Base-by-base conservation (phyloP, 495 filamentous ascomycete species). In the Penicillium ucsense region DNA sequence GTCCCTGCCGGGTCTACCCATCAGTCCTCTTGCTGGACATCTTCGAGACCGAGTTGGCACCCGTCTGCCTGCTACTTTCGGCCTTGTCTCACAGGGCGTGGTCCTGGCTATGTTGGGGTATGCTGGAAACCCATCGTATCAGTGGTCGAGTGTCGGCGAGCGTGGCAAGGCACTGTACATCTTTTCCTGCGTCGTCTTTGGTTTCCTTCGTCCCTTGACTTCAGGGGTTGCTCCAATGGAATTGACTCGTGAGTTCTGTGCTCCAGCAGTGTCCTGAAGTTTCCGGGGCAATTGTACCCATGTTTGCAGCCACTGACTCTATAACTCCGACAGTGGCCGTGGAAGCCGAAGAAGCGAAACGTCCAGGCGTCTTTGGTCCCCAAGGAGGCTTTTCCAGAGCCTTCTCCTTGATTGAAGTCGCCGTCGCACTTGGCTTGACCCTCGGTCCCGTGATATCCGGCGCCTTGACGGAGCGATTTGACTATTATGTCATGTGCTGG, bases 301-400 rank as follows among this genome's bases (percentile, higher is more conserved):
- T 20, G 20, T 20, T 20, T 20, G 20, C 20, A 20, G 20, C 2
- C 20, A 20, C 20, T 20, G 20, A 20, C 20, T 20, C 20, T 20
- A 20, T 20, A 20, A 20, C 20, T 20, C 20, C 20, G 20, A 11
- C 9, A 41, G 39, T 27, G n/a, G 39, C 31, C 31, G 52, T 72
- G 8, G 57, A 68, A 27, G 53, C 60, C 4, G n/a, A 61, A 0
- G 52, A 62, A 32, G 41, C 33, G 0, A 35, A 51, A 3, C 11
- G 62, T 6, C 66, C 62, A 1, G 63, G 64, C 0, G 56, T 65
- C 30, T 68, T 67, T 27, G 67, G 68, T 6, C 51, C 50, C 2
- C 51, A 64, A 29, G 67, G 64, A 3, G 67, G 65, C 1, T 67
- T 66, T 29, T 68, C 70, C 6, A 62, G 65, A 31, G 68, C 63